Evolutionary conservation across 2,329 filamentous ascomycete genomes (phyloP).

Genomic region (Arthrinium phaeospermum): DNA sequence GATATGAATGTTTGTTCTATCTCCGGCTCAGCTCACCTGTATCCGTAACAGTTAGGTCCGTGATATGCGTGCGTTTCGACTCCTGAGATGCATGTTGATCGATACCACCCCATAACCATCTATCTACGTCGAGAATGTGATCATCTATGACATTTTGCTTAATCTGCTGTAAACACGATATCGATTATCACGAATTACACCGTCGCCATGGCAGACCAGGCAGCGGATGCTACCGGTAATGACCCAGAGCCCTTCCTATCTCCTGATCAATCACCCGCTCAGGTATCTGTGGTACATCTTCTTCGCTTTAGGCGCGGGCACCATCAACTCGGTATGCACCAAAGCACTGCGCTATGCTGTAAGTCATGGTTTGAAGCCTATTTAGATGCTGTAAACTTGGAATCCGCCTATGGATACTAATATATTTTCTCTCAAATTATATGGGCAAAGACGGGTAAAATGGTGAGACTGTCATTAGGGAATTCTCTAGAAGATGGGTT

Average conservation of each 20-base stretch:
- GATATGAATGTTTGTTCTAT: not conserved
- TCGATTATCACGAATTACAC: not conserved
- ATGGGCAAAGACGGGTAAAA: not conserved
- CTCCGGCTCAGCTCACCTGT: not conserved
- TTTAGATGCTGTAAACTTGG: not conserved
- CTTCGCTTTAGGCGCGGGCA: not conserved
- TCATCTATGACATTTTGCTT: not conserved
- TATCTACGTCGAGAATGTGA: not conserved
- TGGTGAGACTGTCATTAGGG: too few relatives aligned
- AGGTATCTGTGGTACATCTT: not conserved
- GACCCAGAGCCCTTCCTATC: not conserved
- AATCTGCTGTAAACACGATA: not conserved
- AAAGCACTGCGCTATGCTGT: conserved; percentile 11
- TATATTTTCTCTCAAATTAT: not conserved
- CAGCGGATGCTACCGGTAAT: not conserved
- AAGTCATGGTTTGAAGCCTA: not conserved
- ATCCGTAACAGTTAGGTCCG: not conserved
- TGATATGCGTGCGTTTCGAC: not conserved
- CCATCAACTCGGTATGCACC: conserved; percentile 12
- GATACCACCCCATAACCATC: not conserved
- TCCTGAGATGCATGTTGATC: not conserved
- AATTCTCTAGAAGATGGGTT: too few relatives aligned
- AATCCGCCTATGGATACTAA: not conserved
- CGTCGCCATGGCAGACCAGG: not conserved
- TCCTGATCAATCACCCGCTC: not conserved